Evolutionary conservation across 148 eudicot species (phyloP).

Genomic region (Vaccinium vitisidaea): DNA sequence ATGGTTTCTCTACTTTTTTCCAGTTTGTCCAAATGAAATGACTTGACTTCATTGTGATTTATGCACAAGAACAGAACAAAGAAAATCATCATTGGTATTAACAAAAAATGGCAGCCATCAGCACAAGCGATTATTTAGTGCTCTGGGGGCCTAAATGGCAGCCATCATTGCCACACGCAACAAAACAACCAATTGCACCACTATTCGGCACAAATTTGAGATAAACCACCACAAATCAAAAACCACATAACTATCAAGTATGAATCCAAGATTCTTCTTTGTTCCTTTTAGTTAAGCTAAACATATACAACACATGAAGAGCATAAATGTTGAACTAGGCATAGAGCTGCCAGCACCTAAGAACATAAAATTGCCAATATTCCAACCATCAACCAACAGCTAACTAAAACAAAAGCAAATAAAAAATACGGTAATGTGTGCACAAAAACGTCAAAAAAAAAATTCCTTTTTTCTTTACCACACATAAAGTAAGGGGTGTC

Average conservation of each 20-base stretch:
- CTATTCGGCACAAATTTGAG: too few species aligned
- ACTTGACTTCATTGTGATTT: neutral
- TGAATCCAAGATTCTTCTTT: neutral
- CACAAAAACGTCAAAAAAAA: neutral
- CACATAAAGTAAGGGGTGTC: neutral
- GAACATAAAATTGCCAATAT: neutral
- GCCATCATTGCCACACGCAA: neutral
- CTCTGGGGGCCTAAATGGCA: too few species aligned
- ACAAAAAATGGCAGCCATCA: neutral
- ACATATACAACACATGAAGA: neutral
- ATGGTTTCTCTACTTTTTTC: neutral
- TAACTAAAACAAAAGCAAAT: neutral
- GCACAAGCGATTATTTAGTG: neutral
- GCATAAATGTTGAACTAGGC: neutral
- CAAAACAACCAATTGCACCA: neutral
- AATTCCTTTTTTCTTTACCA: neutral
- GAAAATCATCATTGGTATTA: neutral
- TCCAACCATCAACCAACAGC: neutral
- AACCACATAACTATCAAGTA: neutral
- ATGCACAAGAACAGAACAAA: neutral
- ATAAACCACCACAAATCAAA: neutral
- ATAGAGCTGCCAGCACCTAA: neutral
- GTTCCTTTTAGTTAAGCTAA: neutral
- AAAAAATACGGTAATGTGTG: neutral
- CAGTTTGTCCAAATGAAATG: neutral